A percentile compares a stretch with the other conserved stretches of the same genome.
Conservation (phyloP, 169 alveolate species). For the Plasmodium chabaudi region DNA sequence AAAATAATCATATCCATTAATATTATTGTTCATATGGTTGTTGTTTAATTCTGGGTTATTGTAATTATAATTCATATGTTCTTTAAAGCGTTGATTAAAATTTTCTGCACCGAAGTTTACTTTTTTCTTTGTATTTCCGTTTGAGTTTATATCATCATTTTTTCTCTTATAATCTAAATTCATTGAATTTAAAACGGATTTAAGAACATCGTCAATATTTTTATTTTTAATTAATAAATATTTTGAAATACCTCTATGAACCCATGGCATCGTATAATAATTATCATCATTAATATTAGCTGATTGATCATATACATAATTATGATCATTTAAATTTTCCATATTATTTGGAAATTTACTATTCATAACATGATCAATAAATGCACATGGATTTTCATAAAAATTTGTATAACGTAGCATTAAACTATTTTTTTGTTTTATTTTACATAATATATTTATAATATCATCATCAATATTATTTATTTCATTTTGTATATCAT, state of each 20-base stretch:
- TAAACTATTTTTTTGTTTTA: slow-evolving; percentile 62
- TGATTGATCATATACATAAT: slow-evolving; percentile 69
- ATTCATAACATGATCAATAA: slow-evolving; percentile 75
- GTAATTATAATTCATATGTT: slow-evolving; percentile 11
- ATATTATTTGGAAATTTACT: slow-evolving; percentile 58
- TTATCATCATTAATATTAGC: slow-evolving; percentile 74
- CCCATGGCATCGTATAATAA: slow-evolving; percentile 74
- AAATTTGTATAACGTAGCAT: slow-evolving; percentile 63
- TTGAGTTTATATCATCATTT: slow-evolving; percentile 16
- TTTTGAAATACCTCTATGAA: slow-evolving; percentile 75
- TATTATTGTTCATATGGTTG: slow-evolving; percentile 11
- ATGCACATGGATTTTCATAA: slow-evolving; percentile 75
- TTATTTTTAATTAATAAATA: slow-evolving; percentile 64
- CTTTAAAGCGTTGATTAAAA: slow-evolving; percentile 16
- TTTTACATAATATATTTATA: slow-evolving; percentile 62
- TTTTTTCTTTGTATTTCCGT: slow-evolving; percentile 34
- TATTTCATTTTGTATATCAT: slow-evolving; percentile 69
- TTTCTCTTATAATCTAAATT: slow-evolving; percentile 63
- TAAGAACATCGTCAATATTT: slow-evolving; percentile 70
- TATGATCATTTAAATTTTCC: slow-evolving; percentile 38
- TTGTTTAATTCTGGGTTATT: slow-evolving; percentile 19
- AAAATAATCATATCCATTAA: slow-evolving; percentile 23
- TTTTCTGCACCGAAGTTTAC: slow-evolving; percentile 8
- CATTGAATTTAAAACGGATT: slow-evolving; percentile 68
- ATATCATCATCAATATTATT: slow-evolving; percentile 51